These are phyloP conservation scores for barley (Hordeum vulgare) DNA, from an alignment of 176 grass and related monocot genomes.

Conservation along the genomic window DNA sequence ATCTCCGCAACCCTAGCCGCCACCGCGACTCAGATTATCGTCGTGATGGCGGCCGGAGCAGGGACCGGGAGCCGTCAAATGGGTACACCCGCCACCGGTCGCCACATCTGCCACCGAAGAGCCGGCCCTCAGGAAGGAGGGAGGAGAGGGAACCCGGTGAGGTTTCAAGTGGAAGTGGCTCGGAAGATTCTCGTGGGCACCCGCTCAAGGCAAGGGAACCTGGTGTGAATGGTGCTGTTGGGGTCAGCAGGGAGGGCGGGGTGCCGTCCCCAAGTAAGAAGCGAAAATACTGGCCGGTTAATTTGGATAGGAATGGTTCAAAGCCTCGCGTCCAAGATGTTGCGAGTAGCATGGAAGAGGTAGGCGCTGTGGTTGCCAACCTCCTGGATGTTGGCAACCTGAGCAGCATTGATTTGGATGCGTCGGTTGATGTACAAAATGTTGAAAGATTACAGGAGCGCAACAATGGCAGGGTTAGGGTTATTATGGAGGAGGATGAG, in stretches of 20 bases:
- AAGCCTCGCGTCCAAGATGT: conserved; percentile 8
- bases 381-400: neutral
- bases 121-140: neutral
- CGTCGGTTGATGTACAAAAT: conserved; percentile 27
- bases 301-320: conserved; percentile 33
- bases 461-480: neutral
- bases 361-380: neutral
- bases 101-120: conserved; percentile 2
- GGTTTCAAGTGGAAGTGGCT: conserved; percentile 47
- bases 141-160: conserved; percentile 64
- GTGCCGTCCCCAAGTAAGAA: conserved; percentile 34
- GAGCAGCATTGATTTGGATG: conserved; percentile 7
- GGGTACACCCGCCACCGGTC: conserved; percentile 10
- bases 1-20: neutral
- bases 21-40: neutral
- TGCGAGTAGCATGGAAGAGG: neutral
- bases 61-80: conserved; percentile 3
- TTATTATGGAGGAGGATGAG: conserved; percentile 39
- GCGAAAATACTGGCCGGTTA: conserved; percentile 60
- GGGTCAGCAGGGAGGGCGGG: conserved; percentile 2
- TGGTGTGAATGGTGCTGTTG: conserved; percentile 1
- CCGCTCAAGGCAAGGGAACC: neutral
- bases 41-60: neutral
- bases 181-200: conserved; percentile 33
- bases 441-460: neutral